Evolutionary conservation across 164 flowering plant genomes (phyloP).

Genomic region (Vitis amurensis): DNA sequence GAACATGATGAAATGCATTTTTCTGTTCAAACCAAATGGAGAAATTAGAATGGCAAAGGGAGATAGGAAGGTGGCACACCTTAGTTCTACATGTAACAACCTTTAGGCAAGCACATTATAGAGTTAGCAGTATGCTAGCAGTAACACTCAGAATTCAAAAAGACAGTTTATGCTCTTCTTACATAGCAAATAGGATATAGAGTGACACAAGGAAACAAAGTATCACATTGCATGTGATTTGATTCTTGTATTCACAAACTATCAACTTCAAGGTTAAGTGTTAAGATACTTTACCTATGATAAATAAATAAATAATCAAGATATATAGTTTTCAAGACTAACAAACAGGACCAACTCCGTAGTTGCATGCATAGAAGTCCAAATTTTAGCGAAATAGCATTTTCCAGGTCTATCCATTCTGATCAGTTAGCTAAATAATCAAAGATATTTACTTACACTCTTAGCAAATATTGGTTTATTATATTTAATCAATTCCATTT

Average conservation of each 20-base stretch:
- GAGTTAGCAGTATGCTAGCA: not conserved
- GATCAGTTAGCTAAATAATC: not conserved
- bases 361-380: not conserved
- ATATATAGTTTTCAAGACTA: not conserved
- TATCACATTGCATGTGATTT: not conserved
- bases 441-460: not conserved
- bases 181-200: not conserved
- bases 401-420: not conserved
- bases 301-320: not conserved
- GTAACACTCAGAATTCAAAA: too few species aligned
- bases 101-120: not conserved
- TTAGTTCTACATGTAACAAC: not conserved
- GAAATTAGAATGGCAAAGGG: not conserved
- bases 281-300: not conserved
- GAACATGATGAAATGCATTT: constrained; percentile 39
- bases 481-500: too few species aligned
- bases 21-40: constrained; percentile 14
- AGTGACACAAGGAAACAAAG: not conserved
- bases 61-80: not conserved
- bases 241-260: not conserved
- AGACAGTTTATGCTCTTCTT: not conserved
- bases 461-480: not conserved
- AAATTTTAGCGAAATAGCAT: not conserved
- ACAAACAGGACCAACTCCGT: not conserved
- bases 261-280: too few species aligned